Evolutionary conservation across 768 basidiomycete genomes (phyloP).

Genomic region (Hydnomerulius pinastri): DNA sequence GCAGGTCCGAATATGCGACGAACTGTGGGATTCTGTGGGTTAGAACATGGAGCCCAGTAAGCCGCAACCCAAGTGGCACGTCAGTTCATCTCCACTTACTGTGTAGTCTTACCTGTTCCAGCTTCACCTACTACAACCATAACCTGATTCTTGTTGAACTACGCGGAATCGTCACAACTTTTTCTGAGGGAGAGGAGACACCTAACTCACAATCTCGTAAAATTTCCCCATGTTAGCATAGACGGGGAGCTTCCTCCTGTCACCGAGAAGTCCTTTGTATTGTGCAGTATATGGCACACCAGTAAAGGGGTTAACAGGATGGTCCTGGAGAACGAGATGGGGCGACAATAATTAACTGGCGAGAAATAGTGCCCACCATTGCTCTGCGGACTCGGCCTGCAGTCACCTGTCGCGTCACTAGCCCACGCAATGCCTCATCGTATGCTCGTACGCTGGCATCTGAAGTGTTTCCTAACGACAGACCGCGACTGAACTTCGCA

Average conservation of each 20-base stretch:
- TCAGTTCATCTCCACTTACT: conserved; percentile 55
- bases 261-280: conserved; percentile 85
- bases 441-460: too few relatives aligned
- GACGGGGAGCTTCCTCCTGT: conserved; percentile 88
- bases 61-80: too few relatives aligned
- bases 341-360: background rate
- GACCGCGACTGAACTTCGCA: background rate
- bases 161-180: background rate
- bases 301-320: conserved; percentile 88
- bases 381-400: conserved; percentile 66
- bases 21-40: conserved; percentile 88
- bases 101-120: conserved; percentile 94
- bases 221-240: conserved; percentile 93
- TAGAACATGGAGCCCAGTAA: conserved; percentile 28
- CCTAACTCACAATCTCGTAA: conserved; percentile 72
- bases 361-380: conserved; percentile 51
- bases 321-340: conserved; percentile 49
- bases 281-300: conserved; percentile 70
- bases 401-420: too few relatives aligned
- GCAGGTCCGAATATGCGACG: conserved; percentile 90
- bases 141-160: conserved; percentile 61
- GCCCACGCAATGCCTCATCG: too few relatives aligned
- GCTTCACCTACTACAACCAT: conserved; percentile 93
- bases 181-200: background rate
- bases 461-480: background rate